Evolutionary conservation across 2,329 filamentous ascomycete genomes (phyloP).

Genomic region (Knoxdaviesia capensis): DNA sequence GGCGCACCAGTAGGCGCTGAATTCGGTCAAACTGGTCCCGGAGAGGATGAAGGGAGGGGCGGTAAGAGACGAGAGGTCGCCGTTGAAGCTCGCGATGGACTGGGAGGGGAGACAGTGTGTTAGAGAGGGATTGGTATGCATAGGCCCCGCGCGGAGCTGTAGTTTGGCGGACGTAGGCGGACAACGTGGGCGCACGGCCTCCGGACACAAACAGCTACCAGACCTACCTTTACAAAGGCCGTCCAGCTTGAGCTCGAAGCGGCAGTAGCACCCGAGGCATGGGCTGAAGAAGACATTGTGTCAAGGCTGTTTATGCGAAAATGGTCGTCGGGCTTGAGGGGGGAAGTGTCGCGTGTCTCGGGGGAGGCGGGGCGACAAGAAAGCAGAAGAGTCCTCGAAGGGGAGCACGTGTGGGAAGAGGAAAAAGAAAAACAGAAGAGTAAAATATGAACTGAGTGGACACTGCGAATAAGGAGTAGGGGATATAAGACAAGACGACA

Average conservation of each 20-base stretch:
- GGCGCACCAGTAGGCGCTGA: conserved; percentile 67
- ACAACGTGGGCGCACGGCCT: background rate
- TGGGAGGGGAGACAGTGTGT: conserved; percentile 9
- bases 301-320: background rate
- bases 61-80: conserved; percentile 61
- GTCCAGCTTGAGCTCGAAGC: conserved; percentile 26
- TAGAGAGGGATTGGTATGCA: background rate
- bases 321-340: too few species aligned
- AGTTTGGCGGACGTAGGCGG: background rate
- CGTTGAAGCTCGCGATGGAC: conserved; percentile 67
- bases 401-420: too few species aligned
- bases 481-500: too few species aligned
- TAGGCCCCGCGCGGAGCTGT: background rate
- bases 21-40: conserved; percentile 58
- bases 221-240: conserved; percentile 28
- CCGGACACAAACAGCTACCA: background rate
- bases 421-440: background rate
- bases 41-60: conserved; percentile 71
- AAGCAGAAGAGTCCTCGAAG: too few species aligned
- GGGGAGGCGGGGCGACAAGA: too few species aligned
- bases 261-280: conserved; percentile 14
- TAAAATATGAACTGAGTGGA: background rate
- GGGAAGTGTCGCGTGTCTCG: too few species aligned
- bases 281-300: conserved; percentile 13
- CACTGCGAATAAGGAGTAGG: background rate